Evolutionary conservation across 2,329 filamentous ascomycete species (phyloP).

Genomic region (Rugonectria rugulosa): DNA sequence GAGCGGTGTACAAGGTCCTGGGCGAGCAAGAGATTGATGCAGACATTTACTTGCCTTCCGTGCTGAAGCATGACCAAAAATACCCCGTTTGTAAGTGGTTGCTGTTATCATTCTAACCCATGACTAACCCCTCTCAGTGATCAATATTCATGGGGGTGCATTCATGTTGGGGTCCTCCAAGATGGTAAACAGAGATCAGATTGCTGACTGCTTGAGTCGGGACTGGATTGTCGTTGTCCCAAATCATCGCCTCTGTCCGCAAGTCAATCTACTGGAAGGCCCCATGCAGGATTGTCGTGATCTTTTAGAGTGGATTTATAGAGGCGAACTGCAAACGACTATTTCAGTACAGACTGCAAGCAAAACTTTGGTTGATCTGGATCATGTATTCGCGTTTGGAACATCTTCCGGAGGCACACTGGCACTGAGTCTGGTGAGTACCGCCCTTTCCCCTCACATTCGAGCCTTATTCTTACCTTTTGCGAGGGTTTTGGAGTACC

Average conservation of each 20-base stretch:
- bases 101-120: neutral
- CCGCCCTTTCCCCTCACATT: too few relatives aligned
- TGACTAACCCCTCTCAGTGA: neutral
- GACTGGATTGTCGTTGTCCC: conserved; percentile 18
- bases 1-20: conserved; percentile 41
- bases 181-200: conserved; percentile 21
- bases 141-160: conserved; percentile 17
- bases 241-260: conserved; percentile 41
- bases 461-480: neutral
- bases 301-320: conserved; percentile 45
- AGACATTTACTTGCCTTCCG: conserved; percentile 38
- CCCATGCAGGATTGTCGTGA: conserved; percentile 46
- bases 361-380: conserved; percentile 33
- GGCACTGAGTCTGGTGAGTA: conserved; percentile 46
- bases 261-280: conserved; percentile 43
- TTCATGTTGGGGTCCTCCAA: conserved; percentile 17
- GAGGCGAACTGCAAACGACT: conserved; percentile 36
- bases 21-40: conserved; percentile 39
- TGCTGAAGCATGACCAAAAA: neutral
- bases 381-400: conserved; percentile 46
- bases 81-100: conserved; percentile 11
- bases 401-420: conserved; percentile 47
- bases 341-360: conserved; percentile 17
- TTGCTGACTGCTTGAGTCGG: conserved; percentile 4
- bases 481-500: conserved; percentile 47